These are phyloP conservation scores for Neurospora sp. DNA, from an alignment of 495 filamentous ascomycete genomes.

Conservation along the genomic window DNA sequence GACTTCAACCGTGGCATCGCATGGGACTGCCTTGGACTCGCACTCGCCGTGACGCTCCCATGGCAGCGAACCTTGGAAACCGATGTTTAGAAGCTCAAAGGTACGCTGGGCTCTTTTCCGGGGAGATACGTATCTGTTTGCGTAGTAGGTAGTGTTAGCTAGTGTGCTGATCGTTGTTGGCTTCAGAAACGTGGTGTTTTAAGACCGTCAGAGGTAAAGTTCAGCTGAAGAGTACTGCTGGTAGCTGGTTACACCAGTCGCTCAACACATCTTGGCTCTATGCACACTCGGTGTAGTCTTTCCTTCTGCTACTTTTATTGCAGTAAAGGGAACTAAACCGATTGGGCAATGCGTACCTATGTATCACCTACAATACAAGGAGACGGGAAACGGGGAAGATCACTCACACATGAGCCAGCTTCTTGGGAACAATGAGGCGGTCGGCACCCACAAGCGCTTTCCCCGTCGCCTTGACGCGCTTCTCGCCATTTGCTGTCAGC, in stretches of 20 bases:
- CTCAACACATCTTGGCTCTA: background rate
- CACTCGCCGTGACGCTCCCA: constrained; percentile 34
- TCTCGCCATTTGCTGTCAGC: constrained; percentile 79
- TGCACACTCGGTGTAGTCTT: background rate
- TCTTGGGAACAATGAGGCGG: constrained; percentile 72
- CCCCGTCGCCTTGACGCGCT: constrained; percentile 70
- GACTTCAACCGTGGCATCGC: constrained; percentile 47
- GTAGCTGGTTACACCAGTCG: background rate
- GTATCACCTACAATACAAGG: background rate
- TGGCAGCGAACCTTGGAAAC: constrained; percentile 30
- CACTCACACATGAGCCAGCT: constrained; percentile 63
- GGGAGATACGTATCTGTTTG: constrained; percentile 67
- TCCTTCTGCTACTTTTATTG: background rate
- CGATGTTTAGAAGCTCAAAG: constrained; percentile 68
- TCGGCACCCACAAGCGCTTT: constrained; percentile 75
- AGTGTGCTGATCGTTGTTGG: background rate
- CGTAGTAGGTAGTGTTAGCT: background rate
- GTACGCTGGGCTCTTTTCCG: constrained; percentile 78
- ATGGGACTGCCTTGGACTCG: constrained; percentile 21
- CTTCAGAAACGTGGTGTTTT: background rate
- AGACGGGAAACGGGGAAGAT: background rate
- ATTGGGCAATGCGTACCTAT: background rate
- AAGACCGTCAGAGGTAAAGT: background rate
- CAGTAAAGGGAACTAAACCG: background rate
- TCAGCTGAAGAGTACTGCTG: background rate